These are phyloP conservation scores for Arthroderma uncinatum DNA, from an alignment of 2,329 filamentous ascomycete species.

Conservation along the genomic window DNA sequence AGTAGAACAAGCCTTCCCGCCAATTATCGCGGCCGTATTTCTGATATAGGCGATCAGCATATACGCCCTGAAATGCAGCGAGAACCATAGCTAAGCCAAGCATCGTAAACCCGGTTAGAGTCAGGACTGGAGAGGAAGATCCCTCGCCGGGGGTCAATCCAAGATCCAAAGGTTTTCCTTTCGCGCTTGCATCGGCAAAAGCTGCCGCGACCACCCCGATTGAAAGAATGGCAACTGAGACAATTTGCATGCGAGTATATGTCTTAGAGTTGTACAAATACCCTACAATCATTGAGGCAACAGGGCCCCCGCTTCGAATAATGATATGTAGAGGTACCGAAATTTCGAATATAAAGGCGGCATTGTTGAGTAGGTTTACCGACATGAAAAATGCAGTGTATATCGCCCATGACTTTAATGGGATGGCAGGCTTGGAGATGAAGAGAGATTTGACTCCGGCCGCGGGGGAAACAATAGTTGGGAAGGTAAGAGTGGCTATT, in stretches of 20 bases:
- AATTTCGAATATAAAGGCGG: slow-evolving; percentile 93
- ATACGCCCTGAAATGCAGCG: slow-evolving; percentile 88
- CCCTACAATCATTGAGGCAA: slow-evolving; percentile 89
- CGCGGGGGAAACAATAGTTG: slow-evolving; percentile 59
- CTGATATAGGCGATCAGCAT: slow-evolving; percentile 81
- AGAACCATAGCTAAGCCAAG: slow-evolving; percentile 80
- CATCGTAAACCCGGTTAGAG: slow-evolving; percentile 59
- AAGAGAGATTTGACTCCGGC: slow-evolving; percentile 55
- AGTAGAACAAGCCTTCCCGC: slow-evolving; percentile 95
- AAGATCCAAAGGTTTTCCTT: slow-evolving; percentile 42
- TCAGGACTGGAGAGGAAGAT: slow-evolving; percentile 32
- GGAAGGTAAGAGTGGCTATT: slow-evolving; percentile 65
- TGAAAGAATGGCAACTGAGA: slow-evolving; percentile 73
- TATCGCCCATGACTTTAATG: slow-evolving; percentile 70
- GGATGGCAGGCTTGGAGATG: slow-evolving; percentile 65
- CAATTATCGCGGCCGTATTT: slow-evolving; percentile 72
- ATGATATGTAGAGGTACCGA: slow-evolving; percentile 97
- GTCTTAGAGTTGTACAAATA: slow-evolving; percentile 66
- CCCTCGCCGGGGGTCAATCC: slow-evolving; percentile 29
- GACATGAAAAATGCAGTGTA: slow-evolving; percentile 86
- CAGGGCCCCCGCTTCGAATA: slow-evolving; percentile 83
- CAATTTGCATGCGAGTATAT: slow-evolving; percentile 68
- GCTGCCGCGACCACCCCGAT: slow-evolving; percentile 77
- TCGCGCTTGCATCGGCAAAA: slow-evolving; percentile 76
- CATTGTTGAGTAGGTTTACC: slow-evolving; percentile 95